Conservation (phyloP, 371 early-diverging fungal species). For the Circinella minor region DNA sequence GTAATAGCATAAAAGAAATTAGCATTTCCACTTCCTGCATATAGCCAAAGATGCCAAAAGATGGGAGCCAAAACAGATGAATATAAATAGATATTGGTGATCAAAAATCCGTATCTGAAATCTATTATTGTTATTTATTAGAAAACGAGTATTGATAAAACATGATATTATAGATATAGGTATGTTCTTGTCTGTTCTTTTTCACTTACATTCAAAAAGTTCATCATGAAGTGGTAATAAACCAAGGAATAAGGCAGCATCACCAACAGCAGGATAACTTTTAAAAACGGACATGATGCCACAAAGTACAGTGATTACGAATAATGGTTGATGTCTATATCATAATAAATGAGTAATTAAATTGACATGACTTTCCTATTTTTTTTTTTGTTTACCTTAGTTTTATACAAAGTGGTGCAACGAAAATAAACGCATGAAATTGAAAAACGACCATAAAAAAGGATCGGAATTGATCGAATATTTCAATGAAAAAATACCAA, state of each 20-base stretch:
- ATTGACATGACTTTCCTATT: neutral
- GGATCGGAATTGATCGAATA: slow-evolving; percentile 95
- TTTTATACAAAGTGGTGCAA: slow-evolving; percentile 77
- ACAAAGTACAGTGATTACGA: slow-evolving; percentile 68
- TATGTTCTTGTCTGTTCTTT: no score
- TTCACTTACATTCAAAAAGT: slow-evolving; percentile 80
- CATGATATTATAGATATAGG: no score
- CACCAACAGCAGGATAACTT: slow-evolving; percentile 90
- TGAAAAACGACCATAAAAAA: slow-evolving; percentile 95
- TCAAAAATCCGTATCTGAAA: slow-evolving; percentile 70
- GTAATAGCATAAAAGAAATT: slow-evolving; percentile 98
- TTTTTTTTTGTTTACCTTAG: slow-evolving; percentile 56
- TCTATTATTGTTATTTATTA: slow-evolving; percentile 34
- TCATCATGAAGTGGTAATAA: slow-evolving; percentile 82
- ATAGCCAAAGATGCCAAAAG: slow-evolving; percentile 94
- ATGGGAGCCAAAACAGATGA: slow-evolving; percentile 83
- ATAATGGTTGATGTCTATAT: slow-evolving; percentile 76
- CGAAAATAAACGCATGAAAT: slow-evolving; percentile 83
- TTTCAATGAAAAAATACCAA: slow-evolving; percentile 99
- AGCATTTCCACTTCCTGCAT: slow-evolving; percentile 94
- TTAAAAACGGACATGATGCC: slow-evolving; percentile 86
- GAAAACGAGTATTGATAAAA: no score
- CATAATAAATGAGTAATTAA: neutral
- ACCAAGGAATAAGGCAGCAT: slow-evolving; percentile 80
- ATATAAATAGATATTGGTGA: slow-evolving; percentile 70